These are phyloP conservation scores for Penicillium sp. DNA, from an alignment of 2,329 filamentous ascomycete species.

Conservation along the genomic window DNA sequence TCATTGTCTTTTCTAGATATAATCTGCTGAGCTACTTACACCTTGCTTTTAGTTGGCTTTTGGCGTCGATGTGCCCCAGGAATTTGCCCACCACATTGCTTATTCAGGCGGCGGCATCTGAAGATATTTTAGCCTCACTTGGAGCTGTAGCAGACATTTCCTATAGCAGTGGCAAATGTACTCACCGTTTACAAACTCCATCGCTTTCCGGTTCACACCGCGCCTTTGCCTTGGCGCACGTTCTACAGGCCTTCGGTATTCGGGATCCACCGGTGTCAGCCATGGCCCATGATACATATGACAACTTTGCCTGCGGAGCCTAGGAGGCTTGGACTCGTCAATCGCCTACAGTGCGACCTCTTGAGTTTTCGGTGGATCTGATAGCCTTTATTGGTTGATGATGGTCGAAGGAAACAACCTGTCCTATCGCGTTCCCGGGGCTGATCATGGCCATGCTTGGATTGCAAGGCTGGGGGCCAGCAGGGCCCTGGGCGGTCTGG, in stretches of 20 bases:
- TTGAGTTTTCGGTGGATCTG: no score
- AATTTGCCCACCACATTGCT: slow-evolving; percentile 28
- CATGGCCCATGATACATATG: no score
- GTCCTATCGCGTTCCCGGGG: no score
- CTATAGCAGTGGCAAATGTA: background rate
- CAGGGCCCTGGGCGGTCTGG: background rate
- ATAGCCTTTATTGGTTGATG: background rate
- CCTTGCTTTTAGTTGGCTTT: background rate
- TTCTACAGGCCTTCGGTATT: slow-evolving; percentile 23
- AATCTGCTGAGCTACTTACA: slow-evolving; percentile 8
- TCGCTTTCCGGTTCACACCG: slow-evolving; percentile 21
- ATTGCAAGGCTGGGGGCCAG: background rate
- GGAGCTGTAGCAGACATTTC: no score
- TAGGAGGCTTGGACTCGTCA: no score
- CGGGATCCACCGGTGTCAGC: slow-evolving; percentile 11
- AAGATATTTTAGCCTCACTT: background rate
- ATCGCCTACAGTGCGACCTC: no score
- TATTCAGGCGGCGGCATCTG: slow-evolving; percentile 34
- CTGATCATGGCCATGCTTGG: background rate
- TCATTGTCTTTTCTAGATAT: background rate
- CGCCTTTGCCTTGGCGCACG: slow-evolving; percentile 28
- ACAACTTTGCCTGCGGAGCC: background rate
- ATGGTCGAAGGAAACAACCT: background rate
- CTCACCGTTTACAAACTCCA: slow-evolving; percentile 22
- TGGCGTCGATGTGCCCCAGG: slow-evolving; percentile 30